Conservation (phyloP, 768 basidiomycete species). For the Boletus tomentosulus region DNA sequence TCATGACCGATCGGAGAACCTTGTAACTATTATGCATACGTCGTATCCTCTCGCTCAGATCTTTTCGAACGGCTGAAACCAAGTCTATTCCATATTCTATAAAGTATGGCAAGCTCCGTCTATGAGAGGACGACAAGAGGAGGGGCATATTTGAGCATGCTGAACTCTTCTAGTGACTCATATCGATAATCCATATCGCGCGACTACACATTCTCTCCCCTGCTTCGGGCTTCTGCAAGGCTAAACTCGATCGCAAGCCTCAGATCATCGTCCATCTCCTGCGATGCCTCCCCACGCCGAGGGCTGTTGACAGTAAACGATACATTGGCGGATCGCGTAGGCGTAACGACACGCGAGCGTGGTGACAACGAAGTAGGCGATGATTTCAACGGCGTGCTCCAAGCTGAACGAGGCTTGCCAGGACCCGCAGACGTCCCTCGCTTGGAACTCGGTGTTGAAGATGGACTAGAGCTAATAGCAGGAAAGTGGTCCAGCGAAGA, state of each 20-base stretch:
- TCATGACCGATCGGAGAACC: conserved; percentile 64
- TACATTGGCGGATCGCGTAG: conserved; percentile 11
- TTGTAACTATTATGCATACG: conserved; percentile 34
- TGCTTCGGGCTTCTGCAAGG: conserved; percentile 46
- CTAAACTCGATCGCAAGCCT: conserved; percentile 65
- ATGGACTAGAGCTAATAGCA: conserved; percentile 29
- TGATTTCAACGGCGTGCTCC: conserved; percentile 37
- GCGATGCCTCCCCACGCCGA: conserved; percentile 9
- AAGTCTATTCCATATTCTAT: neutral
- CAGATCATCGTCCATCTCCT: conserved; percentile 61
- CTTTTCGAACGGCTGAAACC: neutral
- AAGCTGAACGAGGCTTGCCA: conserved; percentile 30
- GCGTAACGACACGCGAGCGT: conserved; percentile 5
- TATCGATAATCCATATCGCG: neutral
- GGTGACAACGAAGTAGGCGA: conserved; percentile 18
- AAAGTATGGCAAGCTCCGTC: neutral
- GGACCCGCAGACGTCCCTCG: conserved; percentile 14
- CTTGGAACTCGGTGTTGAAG: conserved; percentile 21
- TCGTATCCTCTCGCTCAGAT: neutral
- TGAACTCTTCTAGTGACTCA: neutral
- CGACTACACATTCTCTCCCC: conserved; percentile 7
- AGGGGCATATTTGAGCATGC: neutral
- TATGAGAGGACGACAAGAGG: neutral
- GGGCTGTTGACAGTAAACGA: conserved; percentile 12
- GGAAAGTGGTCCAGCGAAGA: conserved; percentile 33